Evolutionary conservation across 495 filamentous ascomycete species (phyloP).

Genomic region (Hypomontagnella monticulosa): DNA sequence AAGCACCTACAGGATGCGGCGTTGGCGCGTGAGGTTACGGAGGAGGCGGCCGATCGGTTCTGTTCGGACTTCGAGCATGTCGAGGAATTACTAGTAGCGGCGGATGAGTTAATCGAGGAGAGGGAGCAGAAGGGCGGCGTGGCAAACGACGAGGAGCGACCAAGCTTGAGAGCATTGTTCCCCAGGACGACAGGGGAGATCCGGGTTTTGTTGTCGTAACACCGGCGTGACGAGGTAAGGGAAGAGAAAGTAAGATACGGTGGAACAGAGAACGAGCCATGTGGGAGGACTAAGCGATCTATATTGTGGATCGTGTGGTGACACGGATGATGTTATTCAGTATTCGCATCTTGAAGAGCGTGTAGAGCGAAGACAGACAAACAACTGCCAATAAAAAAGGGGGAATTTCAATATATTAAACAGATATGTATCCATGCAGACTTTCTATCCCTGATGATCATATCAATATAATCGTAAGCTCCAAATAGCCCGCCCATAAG

Average conservation of each 20-base stretch:
- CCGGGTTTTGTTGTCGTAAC: conserved; percentile 72
- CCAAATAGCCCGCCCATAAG: too few species aligned
- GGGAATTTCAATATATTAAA: not conserved
- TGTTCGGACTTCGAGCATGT: conserved; percentile 91
- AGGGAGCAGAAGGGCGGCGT: conserved; percentile 43
- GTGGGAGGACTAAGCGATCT: too few species aligned
- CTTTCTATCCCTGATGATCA: not conserved
- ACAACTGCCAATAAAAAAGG: not conserved
- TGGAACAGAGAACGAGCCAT: too few species aligned
- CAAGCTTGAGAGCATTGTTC: conserved; percentile 73
- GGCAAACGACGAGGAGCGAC: conserved; percentile 47
- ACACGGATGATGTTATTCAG: not conserved
- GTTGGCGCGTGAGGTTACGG: conserved; percentile 77
- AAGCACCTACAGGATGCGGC: conserved; percentile 73
- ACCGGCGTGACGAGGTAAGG: not conserved
- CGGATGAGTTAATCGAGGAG: conserved; percentile 57
- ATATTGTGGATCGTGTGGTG: not conserved
- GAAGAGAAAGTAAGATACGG: not conserved
- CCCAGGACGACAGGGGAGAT: conserved; percentile 88
- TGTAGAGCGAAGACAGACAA: not conserved
- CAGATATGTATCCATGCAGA: not conserved
- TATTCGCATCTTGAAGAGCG: not conserved
- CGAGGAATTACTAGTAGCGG: conserved; percentile 66
- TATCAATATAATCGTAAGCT: conserved; percentile 7
- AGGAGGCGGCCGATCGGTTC: conserved; percentile 85